Evolutionary conservation across 139 green algal genomes (phyloP).

Genomic region (Haematococcus sp.): DNA sequence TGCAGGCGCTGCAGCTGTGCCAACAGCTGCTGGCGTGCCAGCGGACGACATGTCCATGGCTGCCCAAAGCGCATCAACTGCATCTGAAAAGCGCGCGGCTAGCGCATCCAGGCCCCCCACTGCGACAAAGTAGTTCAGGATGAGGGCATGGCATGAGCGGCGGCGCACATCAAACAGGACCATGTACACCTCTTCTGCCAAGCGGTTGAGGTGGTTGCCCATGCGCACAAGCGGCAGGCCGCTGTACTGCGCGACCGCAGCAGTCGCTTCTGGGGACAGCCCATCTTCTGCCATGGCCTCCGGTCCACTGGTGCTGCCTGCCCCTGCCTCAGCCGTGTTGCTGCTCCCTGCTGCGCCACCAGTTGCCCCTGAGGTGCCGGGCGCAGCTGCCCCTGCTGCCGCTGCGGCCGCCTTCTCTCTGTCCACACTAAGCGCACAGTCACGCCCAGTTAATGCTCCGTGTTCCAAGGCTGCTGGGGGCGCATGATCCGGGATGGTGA

Average conservation of each 20-base stretch:
- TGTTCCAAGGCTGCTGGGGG: not conserved
- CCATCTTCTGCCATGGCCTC: not conserved
- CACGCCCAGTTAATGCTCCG: not conserved
- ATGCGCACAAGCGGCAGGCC: not conserved
- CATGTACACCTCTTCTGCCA: slow-evolving; percentile 65
- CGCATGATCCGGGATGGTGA: not conserved
- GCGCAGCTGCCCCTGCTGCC: not conserved
- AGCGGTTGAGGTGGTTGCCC: slow-evolving; percentile 27
- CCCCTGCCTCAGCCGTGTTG: not conserved
- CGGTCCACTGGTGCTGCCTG: slow-evolving; percentile 3
- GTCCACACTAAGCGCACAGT: not conserved
- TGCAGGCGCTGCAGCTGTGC: not conserved
- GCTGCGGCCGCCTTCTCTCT: not conserved
- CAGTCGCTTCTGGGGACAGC: not conserved
- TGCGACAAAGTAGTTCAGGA: slow-evolving; percentile 76
- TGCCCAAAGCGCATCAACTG: slow-evolving; percentile 13
- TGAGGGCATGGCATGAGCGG: slow-evolving; percentile 74
- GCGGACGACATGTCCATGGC: slow-evolving; percentile 7
- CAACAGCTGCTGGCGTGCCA: not conserved
- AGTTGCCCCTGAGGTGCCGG: not conserved
- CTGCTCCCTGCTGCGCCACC: not conserved
- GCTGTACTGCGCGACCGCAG: not conserved
- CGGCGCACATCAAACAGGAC: slow-evolving; percentile 81
- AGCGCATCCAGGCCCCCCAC: slow-evolving; percentile 32
- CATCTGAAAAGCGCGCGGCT: slow-evolving; percentile 21